Base-by-base conservation (phyloP, 352 stramenopile species). In the Phytophthora cryptogea region DNA sequence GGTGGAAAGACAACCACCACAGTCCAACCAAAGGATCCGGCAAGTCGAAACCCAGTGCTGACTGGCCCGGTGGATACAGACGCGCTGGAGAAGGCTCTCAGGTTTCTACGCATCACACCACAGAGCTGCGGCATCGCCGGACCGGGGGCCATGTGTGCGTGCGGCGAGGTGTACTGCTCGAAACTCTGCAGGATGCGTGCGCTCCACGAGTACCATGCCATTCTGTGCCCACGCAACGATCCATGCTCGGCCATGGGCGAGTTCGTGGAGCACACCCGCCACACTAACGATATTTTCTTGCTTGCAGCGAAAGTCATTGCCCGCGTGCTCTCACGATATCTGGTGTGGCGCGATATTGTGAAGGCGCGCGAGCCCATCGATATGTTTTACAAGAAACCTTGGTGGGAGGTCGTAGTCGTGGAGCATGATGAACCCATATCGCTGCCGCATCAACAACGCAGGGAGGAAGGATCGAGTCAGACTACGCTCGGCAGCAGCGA, bases 211-310 rank as follows among this genome's bases (percentile, higher is more conserved):
- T 88, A 78, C 48, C 90, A 97, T 59, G 63, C 68, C 7, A 78
- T 94, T 11, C 52, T 97, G 37, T 97, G 90, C 30, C 72, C 80
- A 4, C 72, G 90, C 1, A 70, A 72, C 23, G 77, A 88, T 39
- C 52, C 73, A 45, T 83, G 73, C 64, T 82, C 77, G 23, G 66
- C 81, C 17, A 91, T 91, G 81, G 81, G 67, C 14, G 64, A 70
- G 46, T 89, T 89, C 35, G 30, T 89, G 11, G 66, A 68, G 28
- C 89, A 95, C 63, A 85, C 72, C 30, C 89, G 74, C 20, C 81
- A 89, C 58, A 96, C 90, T 0, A 98, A 98, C 67, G 92, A 97
- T 52, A 97, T 98, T 39, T 96, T 98, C 57, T 49, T 97, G 10
- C 66, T 97, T 0, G 87, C 81, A 16, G 89, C 82, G 23, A 92